Conservation (phyloP, 2,329 filamentous ascomycete species). For the Stromatinia cepivora region DNA sequence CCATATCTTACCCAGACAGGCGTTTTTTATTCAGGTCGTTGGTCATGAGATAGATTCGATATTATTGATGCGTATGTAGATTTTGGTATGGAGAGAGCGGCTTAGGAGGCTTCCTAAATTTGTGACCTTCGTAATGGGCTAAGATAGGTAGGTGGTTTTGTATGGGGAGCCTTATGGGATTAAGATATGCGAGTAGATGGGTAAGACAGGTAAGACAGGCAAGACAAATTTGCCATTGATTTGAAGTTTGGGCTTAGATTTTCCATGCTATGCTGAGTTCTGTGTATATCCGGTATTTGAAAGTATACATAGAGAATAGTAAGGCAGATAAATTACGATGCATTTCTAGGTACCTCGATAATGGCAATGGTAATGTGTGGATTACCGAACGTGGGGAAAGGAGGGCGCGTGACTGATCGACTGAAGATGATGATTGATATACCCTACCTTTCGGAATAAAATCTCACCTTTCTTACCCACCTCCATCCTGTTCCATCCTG, state of each 20-base stretch:
- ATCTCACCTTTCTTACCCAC: neutral
- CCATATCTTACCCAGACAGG: neutral
- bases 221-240: neutral
- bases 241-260: neutral
- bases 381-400: conserved; percentile 5
- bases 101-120: neutral
- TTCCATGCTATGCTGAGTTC: neutral
- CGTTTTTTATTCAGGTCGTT: neutral
- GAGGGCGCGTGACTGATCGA: neutral
- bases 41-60: neutral
- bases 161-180: no score
- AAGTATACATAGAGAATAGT: no score
- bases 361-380: neutral
- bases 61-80: neutral
- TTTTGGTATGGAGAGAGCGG: neutral
- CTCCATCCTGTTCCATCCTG: neutral
- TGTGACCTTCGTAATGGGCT: neutral
- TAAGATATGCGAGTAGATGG: neutral
- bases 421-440: neutral
- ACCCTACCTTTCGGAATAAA: neutral
- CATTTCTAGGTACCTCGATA: neutral
- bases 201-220: neutral
- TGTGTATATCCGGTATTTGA: neutral
- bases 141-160: neutral
- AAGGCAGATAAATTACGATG: neutral